A percentile compares a stretch with the other conserved stretches of the same genome.
Evolutionary conservation across 1,139 yeast genomes (phyloP).

Genomic region (Yamadazyma buinensis): DNA sequence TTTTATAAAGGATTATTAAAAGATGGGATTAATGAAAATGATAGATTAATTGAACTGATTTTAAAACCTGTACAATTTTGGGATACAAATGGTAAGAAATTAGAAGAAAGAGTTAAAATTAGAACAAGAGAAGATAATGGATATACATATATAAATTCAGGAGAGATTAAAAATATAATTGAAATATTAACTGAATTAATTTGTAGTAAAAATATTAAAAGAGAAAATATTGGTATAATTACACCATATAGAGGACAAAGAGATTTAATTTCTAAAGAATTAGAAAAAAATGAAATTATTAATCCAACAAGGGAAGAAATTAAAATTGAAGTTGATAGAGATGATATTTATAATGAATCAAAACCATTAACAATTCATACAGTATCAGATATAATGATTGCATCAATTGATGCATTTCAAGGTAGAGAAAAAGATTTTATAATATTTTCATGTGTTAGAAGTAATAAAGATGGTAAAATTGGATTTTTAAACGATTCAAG

Average conservation of each 20-base stretch:
- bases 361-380: constrained; percentile 56
- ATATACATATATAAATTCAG: constrained; percentile 49
- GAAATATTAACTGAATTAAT: constrained; percentile 47
- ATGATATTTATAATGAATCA: constrained; percentile 47
- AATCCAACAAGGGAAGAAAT: constrained; percentile 53
- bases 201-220: constrained; percentile 48
- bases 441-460: constrained; percentile 59
- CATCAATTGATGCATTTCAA: constrained; percentile 66
- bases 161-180: constrained; percentile 48
- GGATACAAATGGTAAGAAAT: constrained; percentile 42
- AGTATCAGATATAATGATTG: constrained; percentile 64
- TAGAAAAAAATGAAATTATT: constrained; percentile 49
- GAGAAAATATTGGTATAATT: constrained; percentile 57
- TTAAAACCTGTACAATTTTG: constrained; percentile 50
- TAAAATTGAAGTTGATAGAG: constrained; percentile 52
- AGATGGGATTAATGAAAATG: constrained; percentile 56
- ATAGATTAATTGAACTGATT: constrained; percentile 41
- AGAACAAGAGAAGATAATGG: constrained; percentile 48
- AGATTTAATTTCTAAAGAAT: constrained; percentile 50
- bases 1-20: constrained; percentile 53
- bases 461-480: constrained; percentile 45
- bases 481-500: constrained; percentile 59
- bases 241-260: constrained; percentile 76
- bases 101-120: constrained; percentile 45
- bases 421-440: constrained; percentile 62